Conservation (phyloP, 345 rosid species). For the Garcia nutans region DNA sequence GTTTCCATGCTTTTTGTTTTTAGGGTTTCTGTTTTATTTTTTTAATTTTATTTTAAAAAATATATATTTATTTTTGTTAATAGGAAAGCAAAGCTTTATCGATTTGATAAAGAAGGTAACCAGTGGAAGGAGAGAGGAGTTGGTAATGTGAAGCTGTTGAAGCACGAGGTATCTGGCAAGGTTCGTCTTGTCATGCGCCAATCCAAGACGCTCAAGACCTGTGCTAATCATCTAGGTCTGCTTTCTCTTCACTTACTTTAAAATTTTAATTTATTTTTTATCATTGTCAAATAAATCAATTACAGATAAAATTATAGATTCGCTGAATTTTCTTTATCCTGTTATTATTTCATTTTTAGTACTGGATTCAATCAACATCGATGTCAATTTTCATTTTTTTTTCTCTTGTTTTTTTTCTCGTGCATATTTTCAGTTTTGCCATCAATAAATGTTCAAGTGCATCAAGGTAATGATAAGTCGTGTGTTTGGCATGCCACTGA, state of each 20-base stretch:
- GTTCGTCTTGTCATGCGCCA: constrained; percentile 92
- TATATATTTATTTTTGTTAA: neutral
- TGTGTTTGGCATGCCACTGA: constrained; percentile 76
- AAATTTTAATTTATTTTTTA: too few species aligned
- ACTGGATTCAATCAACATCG: too few species aligned
- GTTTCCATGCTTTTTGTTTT: neutral
- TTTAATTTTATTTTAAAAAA: neutral
- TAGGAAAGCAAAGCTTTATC: constrained; percentile 91
- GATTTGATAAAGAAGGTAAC: constrained; percentile 74
- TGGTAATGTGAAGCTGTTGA: constrained; percentile 83
- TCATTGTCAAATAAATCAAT: too few species aligned
- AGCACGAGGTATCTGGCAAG: constrained; percentile 70
- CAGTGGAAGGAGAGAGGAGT: constrained; percentile 98
- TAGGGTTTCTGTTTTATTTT: neutral
- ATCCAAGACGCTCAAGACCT: constrained; percentile 94
- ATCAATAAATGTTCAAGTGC: constrained; percentile 58
- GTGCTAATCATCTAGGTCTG: constrained; percentile 85
- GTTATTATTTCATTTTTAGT: too few species aligned
- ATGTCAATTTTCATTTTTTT: too few species aligned
- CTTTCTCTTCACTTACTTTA: too few species aligned
- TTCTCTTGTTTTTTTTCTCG: neutral
- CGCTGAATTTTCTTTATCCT: too few species aligned
- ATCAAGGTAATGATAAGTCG: constrained; percentile 72
- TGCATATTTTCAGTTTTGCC: constrained; percentile 40
- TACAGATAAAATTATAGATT: too few species aligned